Base-by-base conservation (phyloP, 768 basidiomycete species). In the Lentinula raphanica region DNA sequence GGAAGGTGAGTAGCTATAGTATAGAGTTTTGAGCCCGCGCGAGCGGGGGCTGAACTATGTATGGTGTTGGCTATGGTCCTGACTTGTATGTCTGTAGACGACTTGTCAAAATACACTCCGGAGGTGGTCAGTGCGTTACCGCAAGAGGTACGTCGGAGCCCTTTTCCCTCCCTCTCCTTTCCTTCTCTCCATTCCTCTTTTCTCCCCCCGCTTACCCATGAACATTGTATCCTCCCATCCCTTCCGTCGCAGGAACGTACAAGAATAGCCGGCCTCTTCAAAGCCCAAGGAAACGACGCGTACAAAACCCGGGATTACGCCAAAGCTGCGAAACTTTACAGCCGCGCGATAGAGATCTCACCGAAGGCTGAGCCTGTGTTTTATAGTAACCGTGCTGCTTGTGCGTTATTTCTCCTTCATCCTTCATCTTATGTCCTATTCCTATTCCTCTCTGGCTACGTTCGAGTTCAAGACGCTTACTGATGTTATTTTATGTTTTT, bases 311-410 rank as follows among this genome's bases (percentile, higher is more conserved):
- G 80, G 62, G 80, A 81, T 64, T 90, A 84, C 63, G 68, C 72
- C 5, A 72, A 75, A 44, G 90, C 90, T 9, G 80, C 78, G 27
- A 78, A 83, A 23, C 74, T 81, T 56, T 92, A 92, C 74, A 88
- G 88, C 11, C 82, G 81, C 58, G 90, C 90, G 36, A 91, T 92
- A 61, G 76, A 80, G 46, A 78, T 89, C 19, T 78, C 90, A 3
- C 86, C 90, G 7, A 86, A 84, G 68, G 84, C 87, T 6, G 93
- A 96, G 66, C 87, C 97, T 28, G 92, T 98, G 31, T 99, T 88
- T 75, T 98, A 86, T 81, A 92, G 91, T 72, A 99, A 99, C 72
- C 87, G 97, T 53, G 97, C 96, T 39, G 97, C 97, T 60, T 98
- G 96, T 93, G 59, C 57, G 87, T 78, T 32, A 21, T 35, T 23